Conservation (phyloP, 148 eudicot genomes). For the Rhododendron vialii region DNA sequence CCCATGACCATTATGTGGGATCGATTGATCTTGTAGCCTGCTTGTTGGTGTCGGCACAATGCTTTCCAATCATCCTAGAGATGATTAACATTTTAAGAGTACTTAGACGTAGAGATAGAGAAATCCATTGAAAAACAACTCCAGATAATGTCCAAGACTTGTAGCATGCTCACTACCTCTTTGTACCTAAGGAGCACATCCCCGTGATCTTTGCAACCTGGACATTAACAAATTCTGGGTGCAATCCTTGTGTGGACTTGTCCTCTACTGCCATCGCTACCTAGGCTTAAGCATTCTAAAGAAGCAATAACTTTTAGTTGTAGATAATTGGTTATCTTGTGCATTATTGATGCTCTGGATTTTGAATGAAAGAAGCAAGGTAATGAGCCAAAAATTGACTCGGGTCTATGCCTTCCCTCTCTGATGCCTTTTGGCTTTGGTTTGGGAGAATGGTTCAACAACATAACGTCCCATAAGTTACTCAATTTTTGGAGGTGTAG, state of each 20-base stretch:
- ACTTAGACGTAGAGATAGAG: not conserved
- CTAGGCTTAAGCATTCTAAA: not conserved
- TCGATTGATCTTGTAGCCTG: not conserved
- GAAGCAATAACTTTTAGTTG: not conserved
- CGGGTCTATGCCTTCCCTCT: not conserved
- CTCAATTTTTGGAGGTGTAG: not conserved
- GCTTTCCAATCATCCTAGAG: not conserved
- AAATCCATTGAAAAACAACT: not conserved
- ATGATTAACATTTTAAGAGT: not conserved
- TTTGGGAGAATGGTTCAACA: not conserved
- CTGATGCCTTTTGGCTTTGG: not conserved
- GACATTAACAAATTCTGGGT: not conserved
- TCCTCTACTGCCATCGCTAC: not conserved
- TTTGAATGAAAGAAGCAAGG: slow-evolving; percentile 1
- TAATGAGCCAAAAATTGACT: not conserved
- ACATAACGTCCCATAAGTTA: not conserved
- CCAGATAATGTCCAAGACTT: not conserved
- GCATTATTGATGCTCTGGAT: not conserved
- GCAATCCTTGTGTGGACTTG: not conserved
- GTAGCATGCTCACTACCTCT: not conserved
- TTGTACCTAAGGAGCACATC: not conserved
- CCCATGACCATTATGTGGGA: not conserved
- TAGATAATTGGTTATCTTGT: not conserved
- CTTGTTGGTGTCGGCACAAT: not conserved
- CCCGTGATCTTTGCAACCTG: not conserved